Percentiles rank a stretch among this genome's conserved stretches.
phyloP scores from a whole-genome alignment of 2,329 filamentous ascomycete genomes.

The Alternaria atra region DNA sequence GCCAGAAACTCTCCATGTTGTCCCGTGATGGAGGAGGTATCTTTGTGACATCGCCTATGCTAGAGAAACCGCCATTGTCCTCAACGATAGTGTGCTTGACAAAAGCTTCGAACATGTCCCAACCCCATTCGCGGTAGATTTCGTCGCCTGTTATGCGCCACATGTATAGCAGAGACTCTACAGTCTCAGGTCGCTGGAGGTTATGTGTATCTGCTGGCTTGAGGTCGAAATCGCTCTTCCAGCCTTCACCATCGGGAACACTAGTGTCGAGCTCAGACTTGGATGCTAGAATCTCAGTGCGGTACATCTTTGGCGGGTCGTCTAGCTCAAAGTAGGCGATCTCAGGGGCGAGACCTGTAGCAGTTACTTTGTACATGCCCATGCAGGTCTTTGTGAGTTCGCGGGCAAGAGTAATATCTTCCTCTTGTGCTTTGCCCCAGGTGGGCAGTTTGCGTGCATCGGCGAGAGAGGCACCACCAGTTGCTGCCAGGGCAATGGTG shows the following conservation, averaged over 20 bases:
- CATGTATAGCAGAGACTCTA: slow-evolving; percentile 98
- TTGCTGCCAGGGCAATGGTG: slow-evolving; percentile 89
- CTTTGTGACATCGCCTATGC: slow-evolving; percentile 75
- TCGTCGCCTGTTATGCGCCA: slow-evolving; percentile 94
- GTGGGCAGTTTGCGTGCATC: slow-evolving; percentile 74
- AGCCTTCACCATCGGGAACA: slow-evolving; percentile 61
- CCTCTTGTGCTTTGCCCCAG: slow-evolving; percentile 83
- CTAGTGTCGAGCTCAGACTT: slow-evolving; percentile 46
- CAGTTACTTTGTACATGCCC: slow-evolving; percentile 93
- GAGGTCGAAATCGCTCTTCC: slow-evolving; percentile 82
- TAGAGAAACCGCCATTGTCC: slow-evolving; percentile 83
- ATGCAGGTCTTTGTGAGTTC: slow-evolving; percentile 98
- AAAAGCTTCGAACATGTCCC: slow-evolving; percentile 97
- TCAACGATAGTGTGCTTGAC: slow-evolving; percentile 82
- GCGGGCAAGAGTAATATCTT: slow-evolving; percentile 84
- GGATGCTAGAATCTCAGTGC: slow-evolving; percentile 57
- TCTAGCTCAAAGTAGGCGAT: slow-evolving; percentile 89
- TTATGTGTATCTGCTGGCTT: slow-evolving; percentile 89
- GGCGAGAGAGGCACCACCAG: slow-evolving; percentile 76
- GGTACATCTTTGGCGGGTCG: slow-evolving; percentile 70
- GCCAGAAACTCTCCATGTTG: slow-evolving; percentile 99
- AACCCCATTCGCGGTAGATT: slow-evolving; percentile 94
- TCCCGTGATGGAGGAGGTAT: slow-evolving; percentile 76
- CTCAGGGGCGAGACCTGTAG: slow-evolving; percentile 90
- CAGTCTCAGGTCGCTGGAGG: slow-evolving; percentile 91